phyloP scores from a whole-genome alignment of 192 early-diverging fungal species.

The Coemansia guatemalensis region DNA sequence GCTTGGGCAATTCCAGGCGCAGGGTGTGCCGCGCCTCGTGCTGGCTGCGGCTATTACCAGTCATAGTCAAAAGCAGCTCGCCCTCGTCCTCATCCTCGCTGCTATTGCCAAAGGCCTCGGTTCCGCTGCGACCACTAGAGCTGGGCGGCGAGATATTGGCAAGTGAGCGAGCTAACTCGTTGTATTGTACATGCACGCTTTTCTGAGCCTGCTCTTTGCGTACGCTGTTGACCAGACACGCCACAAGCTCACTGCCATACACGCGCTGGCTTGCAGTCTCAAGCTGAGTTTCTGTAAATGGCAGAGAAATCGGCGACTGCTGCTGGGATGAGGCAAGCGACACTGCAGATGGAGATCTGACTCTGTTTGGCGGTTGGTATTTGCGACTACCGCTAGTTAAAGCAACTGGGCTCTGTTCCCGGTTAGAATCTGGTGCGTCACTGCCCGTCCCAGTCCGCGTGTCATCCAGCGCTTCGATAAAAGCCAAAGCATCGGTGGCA shows the following conservation, averaged over 20 bases:
- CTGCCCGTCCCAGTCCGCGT: neutral
- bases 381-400: conserved; percentile 12
- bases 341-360: conserved; percentile 7
- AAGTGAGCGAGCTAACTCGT: conserved; percentile 29
- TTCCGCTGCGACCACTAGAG: neutral
- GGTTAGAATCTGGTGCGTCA: neutral
- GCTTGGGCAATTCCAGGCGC: conserved; percentile 31
- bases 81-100: conserved; percentile 18
- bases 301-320: conserved; percentile 3
- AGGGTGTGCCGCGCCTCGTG: neutral
- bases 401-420: neutral
- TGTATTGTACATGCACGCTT: conserved; percentile 33
- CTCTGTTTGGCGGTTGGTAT: conserved; percentile 19
- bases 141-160: conserved; percentile 1
- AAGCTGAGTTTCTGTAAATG: conserved; percentile 6
- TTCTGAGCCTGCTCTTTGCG: conserved; percentile 25
- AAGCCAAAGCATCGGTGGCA: conserved; percentile 35
- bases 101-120: neutral
- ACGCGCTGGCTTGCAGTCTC: conserved; percentile 12
- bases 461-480: conserved; percentile 19
- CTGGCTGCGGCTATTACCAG: neutral
- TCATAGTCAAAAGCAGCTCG: conserved; percentile 16
- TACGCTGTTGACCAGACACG: conserved; percentile 19
- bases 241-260: conserved; percentile 10
- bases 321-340: conserved; percentile 10